Evolutionary conservation across 148 eudicot species (phyloP).

Genomic region (Euryodendron excelsum): DNA sequence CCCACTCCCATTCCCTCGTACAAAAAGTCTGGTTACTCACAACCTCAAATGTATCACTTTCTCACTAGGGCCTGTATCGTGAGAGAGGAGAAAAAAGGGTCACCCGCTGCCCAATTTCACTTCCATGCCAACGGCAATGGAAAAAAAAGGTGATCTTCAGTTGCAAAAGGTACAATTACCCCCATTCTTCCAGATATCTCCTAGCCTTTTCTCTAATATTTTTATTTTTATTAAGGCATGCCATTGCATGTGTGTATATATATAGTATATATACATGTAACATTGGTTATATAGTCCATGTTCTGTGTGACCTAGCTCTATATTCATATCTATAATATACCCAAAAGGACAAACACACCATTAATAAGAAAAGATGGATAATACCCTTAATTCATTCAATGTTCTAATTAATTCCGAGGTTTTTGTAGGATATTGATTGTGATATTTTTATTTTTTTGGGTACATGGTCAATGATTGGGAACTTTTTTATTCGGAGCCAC

Average conservation of each 20-base stretch:
- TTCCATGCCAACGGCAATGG: constrained; percentile 14
- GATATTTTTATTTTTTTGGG: constrained; percentile 9
- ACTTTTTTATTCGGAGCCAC: constrained; percentile 22
- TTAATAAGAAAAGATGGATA: constrained; percentile 1
- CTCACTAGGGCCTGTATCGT: constrained; percentile 6
- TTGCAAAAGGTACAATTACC: constrained; percentile 25
- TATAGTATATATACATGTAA: constrained; percentile 15
- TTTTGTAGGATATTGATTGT: constrained; percentile 8
- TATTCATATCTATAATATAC: background rate
- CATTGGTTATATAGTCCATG: constrained; percentile 22
- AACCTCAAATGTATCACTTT: constrained; percentile 7
- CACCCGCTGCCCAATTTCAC: constrained; percentile 18
- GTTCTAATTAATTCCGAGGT: background rate
- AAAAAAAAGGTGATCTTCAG: constrained; percentile 19
- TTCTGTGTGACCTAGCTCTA: constrained; percentile 27
- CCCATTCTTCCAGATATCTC: background rate
- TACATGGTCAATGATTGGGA: constrained; percentile 17
- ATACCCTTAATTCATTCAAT: background rate
- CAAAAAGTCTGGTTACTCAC: constrained; percentile 30
- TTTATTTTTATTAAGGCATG: background rate
- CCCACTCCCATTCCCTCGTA: constrained; percentile 18
- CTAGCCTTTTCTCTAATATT: constrained; percentile 15
- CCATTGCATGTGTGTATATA: constrained; percentile 2
- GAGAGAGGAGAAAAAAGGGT: background rate
- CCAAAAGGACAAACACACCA: constrained; percentile 13